Evolutionary conservation across 805 yeast genomes (phyloP).

Genomic region (Helenozyma rhizophorensis): DNA sequence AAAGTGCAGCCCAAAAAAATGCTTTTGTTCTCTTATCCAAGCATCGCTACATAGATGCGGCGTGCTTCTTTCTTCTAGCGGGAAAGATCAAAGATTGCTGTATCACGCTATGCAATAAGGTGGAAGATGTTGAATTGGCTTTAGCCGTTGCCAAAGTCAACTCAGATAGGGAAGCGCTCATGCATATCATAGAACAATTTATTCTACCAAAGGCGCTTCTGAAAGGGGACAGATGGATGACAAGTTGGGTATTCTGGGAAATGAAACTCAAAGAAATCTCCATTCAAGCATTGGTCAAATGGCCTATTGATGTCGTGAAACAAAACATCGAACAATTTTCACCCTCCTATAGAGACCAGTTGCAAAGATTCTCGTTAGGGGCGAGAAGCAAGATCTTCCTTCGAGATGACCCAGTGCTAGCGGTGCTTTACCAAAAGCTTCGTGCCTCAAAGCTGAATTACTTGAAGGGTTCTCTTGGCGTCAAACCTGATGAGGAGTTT

Average conservation of each 20-base stretch:
- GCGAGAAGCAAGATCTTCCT: slow-evolving; percentile 36
- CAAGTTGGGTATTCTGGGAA: slow-evolving; percentile 79
- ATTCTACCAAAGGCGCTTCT: slow-evolving; percentile 55
- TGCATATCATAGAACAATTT: slow-evolving; percentile 43
- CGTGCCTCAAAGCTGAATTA: slow-evolving; percentile 50
- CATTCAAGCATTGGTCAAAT: slow-evolving; percentile 59
- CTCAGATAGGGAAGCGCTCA: slow-evolving; percentile 30
- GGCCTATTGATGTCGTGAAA: slow-evolving; percentile 38
- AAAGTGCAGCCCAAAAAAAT: slow-evolving; percentile 83
- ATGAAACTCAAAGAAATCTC: slow-evolving; percentile 39
- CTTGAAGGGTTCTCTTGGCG: slow-evolving; percentile 44
- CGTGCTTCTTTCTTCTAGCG: slow-evolving; percentile 80
- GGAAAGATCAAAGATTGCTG: slow-evolving; percentile 74
- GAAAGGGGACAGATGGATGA: slow-evolving; percentile 73
- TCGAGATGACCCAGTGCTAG: slow-evolving; percentile 79
- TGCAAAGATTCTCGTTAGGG: slow-evolving; percentile 9
- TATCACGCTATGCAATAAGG: slow-evolving; percentile 62
- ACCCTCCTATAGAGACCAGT: slow-evolving; percentile 14
- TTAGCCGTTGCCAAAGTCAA: slow-evolving; percentile 76
- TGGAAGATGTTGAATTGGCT: slow-evolving; percentile 69
- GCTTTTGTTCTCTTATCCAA: slow-evolving; percentile 88
- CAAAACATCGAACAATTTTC: slow-evolving; percentile 20
- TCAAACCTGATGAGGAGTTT: slow-evolving; percentile 48
- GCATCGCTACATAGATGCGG: slow-evolving; percentile 84
- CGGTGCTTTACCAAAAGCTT: slow-evolving; percentile 59